Evolutionary conservation across 257 asterid genomes (phyloP).

Genomic region (Apocynum venetum): DNA sequence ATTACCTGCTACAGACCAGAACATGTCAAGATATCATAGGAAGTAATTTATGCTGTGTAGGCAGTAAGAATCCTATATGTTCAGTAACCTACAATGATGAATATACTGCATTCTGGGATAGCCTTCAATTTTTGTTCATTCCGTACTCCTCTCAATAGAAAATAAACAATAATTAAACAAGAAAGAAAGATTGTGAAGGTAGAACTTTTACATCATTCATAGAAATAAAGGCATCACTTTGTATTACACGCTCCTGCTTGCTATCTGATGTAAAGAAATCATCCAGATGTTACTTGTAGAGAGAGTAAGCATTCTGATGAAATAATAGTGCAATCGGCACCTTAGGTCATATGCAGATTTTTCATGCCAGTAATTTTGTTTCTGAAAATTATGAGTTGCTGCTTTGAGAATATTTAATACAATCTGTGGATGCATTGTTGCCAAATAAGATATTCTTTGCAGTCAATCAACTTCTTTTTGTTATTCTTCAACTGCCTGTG

Average conservation of each 20-base stretch:
- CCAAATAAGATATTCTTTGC: neutral
- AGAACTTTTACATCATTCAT: neutral
- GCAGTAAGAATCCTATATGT: neutral
- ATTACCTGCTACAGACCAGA: neutral
- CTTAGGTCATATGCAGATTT: neutral
- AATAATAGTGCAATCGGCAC: neutral
- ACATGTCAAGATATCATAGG: neutral
- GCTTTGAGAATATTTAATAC: neutral
- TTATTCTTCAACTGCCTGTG: neutral
- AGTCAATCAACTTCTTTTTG: neutral
- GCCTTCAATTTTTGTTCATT: neutral
- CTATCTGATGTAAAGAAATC: neutral
- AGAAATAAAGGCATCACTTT: neutral
- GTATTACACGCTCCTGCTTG: neutral
- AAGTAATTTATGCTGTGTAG: too few species aligned
- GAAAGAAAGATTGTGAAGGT: neutral
- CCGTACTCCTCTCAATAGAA: neutral
- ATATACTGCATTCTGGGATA: neutral
- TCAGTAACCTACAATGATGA: neutral
- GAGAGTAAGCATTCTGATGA: neutral
- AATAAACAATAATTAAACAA: too few species aligned
- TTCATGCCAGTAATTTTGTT: neutral
- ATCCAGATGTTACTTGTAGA: neutral
- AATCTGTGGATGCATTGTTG: neutral
- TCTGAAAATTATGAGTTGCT: neutral